phyloP scores from a whole-genome alignment of 257 asterid genomes.

The Gentiana straminea region DNA sequence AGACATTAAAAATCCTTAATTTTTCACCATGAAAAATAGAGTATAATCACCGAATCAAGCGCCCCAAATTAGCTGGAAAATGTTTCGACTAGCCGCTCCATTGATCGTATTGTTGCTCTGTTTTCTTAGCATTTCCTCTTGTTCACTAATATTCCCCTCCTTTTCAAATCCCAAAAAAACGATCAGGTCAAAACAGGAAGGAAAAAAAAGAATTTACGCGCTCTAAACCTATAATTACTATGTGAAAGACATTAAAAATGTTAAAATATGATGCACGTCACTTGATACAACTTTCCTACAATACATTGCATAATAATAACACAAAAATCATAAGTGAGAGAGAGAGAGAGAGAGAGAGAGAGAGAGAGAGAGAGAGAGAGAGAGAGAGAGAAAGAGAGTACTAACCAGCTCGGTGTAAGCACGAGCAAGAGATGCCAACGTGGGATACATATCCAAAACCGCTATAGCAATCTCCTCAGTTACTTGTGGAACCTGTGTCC shows the following conservation, averaged over 20 bases:
- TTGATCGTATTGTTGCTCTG: conserved; percentile 64
- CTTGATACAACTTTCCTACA: too few species aligned
- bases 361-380: not conserved
- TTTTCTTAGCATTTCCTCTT: conserved; percentile 86
- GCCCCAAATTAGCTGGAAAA: conserved; percentile 80
- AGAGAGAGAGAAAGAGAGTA: not conserved
- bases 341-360: too few species aligned
- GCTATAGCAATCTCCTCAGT: conserved; percentile 86
- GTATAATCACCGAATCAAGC: conserved; percentile 8
- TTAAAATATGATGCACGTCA: too few species aligned
- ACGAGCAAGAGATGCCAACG: conserved; percentile 65
- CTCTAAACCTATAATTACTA: too few species aligned
- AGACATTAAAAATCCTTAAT: too few species aligned
- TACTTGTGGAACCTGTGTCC: conserved; percentile 84
- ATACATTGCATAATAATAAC: too few species aligned
- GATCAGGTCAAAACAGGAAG: not conserved
- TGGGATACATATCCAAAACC: conserved; percentile 83
- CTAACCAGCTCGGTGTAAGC: conserved; percentile 80
- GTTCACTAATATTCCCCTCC: conserved; percentile 64
- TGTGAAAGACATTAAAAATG: too few species aligned
- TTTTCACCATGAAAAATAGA: too few species aligned
- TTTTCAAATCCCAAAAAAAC: conserved; percentile 12
- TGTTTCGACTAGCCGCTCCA: conserved; percentile 76
- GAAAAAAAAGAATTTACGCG: too few species aligned
- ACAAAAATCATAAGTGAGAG: too few species aligned